A percentile compares a stretch with the other conserved stretches of the same genome.
Conservation (phyloP, 1,284 basidiomycete genomes). For the Pascua sp. region DNA sequence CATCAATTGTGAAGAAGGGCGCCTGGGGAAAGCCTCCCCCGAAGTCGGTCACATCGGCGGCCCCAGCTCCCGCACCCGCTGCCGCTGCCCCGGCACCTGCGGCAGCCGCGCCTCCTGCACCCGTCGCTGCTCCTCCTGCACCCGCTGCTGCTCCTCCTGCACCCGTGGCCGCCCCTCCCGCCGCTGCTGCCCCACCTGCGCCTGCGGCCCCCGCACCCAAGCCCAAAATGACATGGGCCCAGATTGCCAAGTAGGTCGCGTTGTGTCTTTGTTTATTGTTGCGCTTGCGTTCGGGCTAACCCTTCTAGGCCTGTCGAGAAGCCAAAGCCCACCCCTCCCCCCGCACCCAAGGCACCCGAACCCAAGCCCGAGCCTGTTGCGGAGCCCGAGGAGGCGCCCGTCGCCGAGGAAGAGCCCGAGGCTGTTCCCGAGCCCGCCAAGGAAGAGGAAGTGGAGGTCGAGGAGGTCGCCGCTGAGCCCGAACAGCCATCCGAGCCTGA, state of each 20-base stretch:
- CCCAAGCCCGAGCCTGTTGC: slow-evolving; percentile 29
- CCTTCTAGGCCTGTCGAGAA: slow-evolving; percentile 43
- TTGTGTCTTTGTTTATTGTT: neutral
- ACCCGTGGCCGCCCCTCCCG: neutral
- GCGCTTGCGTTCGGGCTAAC: neutral
- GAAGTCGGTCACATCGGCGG: slow-evolving; percentile 17
- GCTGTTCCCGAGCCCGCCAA: slow-evolving; percentile 1
- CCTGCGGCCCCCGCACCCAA: slow-evolving; percentile 25
- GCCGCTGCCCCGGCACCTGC: slow-evolving; percentile 8
- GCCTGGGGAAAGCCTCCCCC: slow-evolving; percentile 36
- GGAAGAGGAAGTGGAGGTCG: slow-evolving; percentile 11
- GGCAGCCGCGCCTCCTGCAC: slow-evolving; percentile 7
- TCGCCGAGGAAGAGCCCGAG: slow-evolving; percentile 18
- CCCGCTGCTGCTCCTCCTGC: neutral
- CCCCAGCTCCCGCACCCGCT: slow-evolving; percentile 18
- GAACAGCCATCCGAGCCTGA: neutral
- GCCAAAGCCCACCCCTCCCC: slow-evolving; percentile 57
- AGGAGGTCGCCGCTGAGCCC: slow-evolving; percentile 5
- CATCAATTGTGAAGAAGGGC: slow-evolving; percentile 29
- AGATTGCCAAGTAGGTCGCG: slow-evolving; percentile 49
- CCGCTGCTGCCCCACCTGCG: slow-evolving; percentile 7
- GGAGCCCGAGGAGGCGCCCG: slow-evolving; percentile 13
- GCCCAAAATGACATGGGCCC: slow-evolving; percentile 51
- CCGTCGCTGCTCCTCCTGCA: slow-evolving; percentile 16
- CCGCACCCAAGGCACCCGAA: slow-evolving; percentile 53